Percentiles rank a stretch among this genome's conserved stretches.
Evolutionary conservation across 2,329 filamentous ascomycete species (phyloP).

Genomic region (Penicillium sclerotiorum): DNA sequence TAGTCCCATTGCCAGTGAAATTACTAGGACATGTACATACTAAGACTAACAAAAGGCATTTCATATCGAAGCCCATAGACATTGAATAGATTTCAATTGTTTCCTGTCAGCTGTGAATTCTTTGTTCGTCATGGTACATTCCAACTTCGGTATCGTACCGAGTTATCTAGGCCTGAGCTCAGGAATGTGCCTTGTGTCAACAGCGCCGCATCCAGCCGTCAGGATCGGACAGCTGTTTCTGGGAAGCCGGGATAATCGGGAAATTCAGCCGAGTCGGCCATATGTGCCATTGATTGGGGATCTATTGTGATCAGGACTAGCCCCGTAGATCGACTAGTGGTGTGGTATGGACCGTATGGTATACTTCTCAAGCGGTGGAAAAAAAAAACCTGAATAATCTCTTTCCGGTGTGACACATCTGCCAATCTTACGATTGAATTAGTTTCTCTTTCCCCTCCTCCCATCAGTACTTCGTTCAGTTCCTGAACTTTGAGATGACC

Average conservation of each 20-base stretch:
- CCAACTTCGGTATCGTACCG: neutral
- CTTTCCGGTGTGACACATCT: conserved; percentile 3
- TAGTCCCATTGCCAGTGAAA: no score
- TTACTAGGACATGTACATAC: no score
- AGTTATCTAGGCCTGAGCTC: neutral
- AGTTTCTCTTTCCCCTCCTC: neutral
- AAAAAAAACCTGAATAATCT: neutral
- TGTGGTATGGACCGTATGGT: neutral
- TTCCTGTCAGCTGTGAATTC: neutral
- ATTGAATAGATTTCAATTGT: neutral
- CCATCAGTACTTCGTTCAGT: neutral
- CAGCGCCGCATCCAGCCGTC: conserved; percentile 4
- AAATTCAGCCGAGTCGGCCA: neutral
- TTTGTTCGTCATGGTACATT: neutral
- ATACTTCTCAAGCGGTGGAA: no score
- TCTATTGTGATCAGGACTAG: conserved; percentile 6
- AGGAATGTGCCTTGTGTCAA: conserved; percentile 14
- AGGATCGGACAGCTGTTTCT: conserved; percentile 12
- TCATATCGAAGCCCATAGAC: no score
- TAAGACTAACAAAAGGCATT: no score
- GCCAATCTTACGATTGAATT: neutral
- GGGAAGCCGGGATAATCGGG: conserved; percentile 8
- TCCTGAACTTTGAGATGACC: neutral
- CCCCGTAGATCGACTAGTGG: neutral
- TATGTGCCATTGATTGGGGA: neutral